Conservation (phyloP, 2,329 filamentous ascomycete genomes). For the Alternaria arborescens region DNA sequence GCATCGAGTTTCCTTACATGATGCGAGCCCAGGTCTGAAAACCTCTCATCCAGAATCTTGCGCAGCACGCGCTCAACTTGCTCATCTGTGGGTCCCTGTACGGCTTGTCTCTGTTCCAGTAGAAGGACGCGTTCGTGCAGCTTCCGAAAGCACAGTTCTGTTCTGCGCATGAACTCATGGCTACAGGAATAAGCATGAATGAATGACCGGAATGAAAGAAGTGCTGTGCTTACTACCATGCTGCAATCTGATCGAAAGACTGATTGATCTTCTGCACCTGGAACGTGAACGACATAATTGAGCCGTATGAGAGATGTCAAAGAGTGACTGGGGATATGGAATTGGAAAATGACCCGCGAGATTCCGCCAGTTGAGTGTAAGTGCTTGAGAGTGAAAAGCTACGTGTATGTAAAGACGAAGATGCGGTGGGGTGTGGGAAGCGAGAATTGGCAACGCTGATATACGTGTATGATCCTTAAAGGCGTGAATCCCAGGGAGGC, state of each 20-base stretch:
- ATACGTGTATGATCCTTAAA: slow-evolving; percentile 27
- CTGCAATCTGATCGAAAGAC: slow-evolving; percentile 43
- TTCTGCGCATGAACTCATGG: slow-evolving; percentile 43
- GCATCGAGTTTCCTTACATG: slow-evolving; percentile 15
- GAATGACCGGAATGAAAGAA: not conserved
- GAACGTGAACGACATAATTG: slow-evolving; percentile 44
- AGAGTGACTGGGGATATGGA: not conserved
- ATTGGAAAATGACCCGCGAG: not conserved
- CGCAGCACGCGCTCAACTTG: slow-evolving; percentile 48
- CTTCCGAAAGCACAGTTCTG: slow-evolving; percentile 40
- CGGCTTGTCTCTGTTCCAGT: slow-evolving; percentile 38
- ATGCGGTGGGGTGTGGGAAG: not conserved
- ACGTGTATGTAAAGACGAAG: not conserved
- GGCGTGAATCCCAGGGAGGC: slow-evolving; percentile 19
- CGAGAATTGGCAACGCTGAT: slow-evolving; percentile 22
- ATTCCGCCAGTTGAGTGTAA: not conserved
- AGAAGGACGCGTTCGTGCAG: slow-evolving; percentile 37
- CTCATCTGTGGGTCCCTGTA: slow-evolving; percentile 40
- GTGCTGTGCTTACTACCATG: slow-evolving; percentile 42
- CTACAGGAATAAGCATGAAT: slow-evolving; percentile 22
- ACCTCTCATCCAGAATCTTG: slow-evolving; percentile 47
- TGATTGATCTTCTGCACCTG: slow-evolving; percentile 44
- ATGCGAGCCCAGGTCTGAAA: slow-evolving; percentile 25
- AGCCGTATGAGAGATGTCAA: not conserved
- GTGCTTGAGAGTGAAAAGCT: not conserved